A percentile compares a stretch with the other conserved stretches of the same genome.
Conservation (phyloP, 2,329 filamentous ascomycete species). For the Aspergillus tubingensis region DNA sequence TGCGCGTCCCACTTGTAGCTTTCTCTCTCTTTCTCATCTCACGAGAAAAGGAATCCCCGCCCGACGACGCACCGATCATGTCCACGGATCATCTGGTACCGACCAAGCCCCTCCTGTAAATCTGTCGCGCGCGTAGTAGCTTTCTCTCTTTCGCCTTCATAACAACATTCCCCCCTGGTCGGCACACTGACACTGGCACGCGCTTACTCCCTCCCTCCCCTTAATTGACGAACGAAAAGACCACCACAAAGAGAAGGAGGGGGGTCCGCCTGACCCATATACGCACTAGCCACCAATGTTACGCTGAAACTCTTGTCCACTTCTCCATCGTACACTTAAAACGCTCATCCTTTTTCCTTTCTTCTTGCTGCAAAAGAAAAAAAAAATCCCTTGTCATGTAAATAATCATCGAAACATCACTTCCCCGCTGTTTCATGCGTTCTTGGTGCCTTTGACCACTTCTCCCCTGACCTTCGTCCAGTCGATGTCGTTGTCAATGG, state of each 20-base stretch:
- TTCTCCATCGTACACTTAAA: constrained; percentile 2
- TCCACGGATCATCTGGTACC: not conserved
- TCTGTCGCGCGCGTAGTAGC: not conserved
- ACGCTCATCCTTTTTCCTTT: not conserved
- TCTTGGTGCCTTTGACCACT: constrained; percentile 82
- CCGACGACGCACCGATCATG: not conserved
- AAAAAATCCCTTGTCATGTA: not conserved
- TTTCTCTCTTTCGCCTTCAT: not conserved
- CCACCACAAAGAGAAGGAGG: not conserved
- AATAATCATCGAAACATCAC: not conserved
- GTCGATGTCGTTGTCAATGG: constrained; percentile 85
- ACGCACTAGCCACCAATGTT: not conserved
- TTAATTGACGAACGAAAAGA: not conserved
- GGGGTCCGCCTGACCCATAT: not conserved
- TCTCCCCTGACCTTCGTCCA: constrained; percentile 88
- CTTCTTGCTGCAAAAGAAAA: not conserved
- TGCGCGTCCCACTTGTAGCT: not conserved
- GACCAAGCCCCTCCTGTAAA: not conserved
- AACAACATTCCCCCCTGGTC: not conserved
- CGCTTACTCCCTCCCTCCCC: not conserved
- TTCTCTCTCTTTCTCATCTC: not conserved
- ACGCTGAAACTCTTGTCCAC: constrained; percentile 8
- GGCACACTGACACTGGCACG: not conserved
- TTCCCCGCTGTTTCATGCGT: constrained; percentile 50
- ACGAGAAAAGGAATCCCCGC: not conserved